Percentiles rank a stretch among this genome's conserved stretches.
Evolutionary conservation across 768 basidiomycete genomes (phyloP).

Genomic region (Mycena leptocephala): DNA sequence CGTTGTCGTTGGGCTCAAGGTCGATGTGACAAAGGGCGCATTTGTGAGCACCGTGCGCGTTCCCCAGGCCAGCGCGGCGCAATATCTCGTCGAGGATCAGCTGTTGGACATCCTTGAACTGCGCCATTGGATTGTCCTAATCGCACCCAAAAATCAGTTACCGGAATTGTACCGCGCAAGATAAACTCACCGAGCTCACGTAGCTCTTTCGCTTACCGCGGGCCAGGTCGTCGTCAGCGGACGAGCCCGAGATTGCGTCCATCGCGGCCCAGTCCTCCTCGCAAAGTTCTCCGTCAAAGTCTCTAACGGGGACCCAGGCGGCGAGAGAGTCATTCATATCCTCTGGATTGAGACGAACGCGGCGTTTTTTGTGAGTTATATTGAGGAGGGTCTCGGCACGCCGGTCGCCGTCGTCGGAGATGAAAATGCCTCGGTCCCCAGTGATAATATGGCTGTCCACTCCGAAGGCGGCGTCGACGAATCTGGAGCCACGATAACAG

Average conservation of each 20-base stretch:
- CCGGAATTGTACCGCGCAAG: too few species aligned
- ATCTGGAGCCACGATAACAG: too few species aligned
- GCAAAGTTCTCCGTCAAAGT: not conserved
- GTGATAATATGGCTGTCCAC: too few species aligned
- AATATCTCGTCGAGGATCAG: not conserved
- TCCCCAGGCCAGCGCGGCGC: not conserved
- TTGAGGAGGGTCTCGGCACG: not conserved
- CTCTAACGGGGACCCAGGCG: not conserved
- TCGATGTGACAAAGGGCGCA: constrained; percentile 8
- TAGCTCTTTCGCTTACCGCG: constrained; percentile 8
- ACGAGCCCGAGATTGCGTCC: not conserved
- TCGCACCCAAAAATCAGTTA: too few species aligned
- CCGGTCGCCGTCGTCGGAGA: not conserved
- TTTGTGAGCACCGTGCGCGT: not conserved
- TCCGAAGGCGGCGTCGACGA: too few species aligned
- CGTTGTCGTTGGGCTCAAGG: not conserved
- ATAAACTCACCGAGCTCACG: not conserved
- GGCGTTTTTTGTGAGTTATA: not conserved
- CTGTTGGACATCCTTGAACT: not conserved
- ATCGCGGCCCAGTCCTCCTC: too few species aligned
- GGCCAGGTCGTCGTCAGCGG: not conserved
- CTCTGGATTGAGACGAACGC: not conserved
- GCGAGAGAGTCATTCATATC: not conserved
- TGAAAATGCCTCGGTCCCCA: not conserved
- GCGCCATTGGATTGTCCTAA: constrained; percentile 21